Base-by-base conservation (phyloP, 2,329 filamentous ascomycete genomes). In the Bipolaris victoriae region DNA sequence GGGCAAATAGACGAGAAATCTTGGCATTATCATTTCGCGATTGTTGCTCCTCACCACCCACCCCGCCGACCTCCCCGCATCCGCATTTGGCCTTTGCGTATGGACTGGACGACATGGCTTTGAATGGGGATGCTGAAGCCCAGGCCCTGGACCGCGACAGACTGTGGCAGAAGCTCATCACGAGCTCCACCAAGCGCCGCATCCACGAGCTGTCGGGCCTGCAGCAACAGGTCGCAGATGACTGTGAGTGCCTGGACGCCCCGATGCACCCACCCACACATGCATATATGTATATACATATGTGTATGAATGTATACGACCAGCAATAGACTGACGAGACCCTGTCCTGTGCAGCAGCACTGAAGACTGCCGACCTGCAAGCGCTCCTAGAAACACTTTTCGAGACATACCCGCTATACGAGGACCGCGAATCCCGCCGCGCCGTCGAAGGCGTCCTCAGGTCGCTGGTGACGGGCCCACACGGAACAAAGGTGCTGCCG, bases 351-450 rank as follows among this genome's bases (percentile, higher is more conserved):
- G 31, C 55, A 74, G 33, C 55, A 74, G 75, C 81, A 44, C 76
- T 83, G 50, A 78, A 71, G 40, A 60, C 70, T 31, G 64, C 76
- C 37, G 76, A 80, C 47, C 73, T 86, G 53, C 78, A 82, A 49
- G 75, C 77, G 57, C 76, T 95, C 50, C 80, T 96, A 62, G 84
- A 86, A 60, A 81, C 92, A 33, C 85, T 99, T 31, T 94, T 98
- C 79, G 87, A 87, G 74, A 97, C 93, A 49, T 92, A 97, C 73
- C 86, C 91, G 60, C 87, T 90, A 67, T 99, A 98, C 77, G 81
- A 88, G 77, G 95, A 99, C 78, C 88, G 93, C 68, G 81, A 86
- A 63, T 98, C 95, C 43, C 87, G 95, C 66, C 84, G 88, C 67
- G 92, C 91, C 36, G 92, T 92, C 31, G 90, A 97, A 75, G 83